These are phyloP conservation scores for Blastocystis sp. DNA, from an alignment of 352 stramenopile genomes.

Conservation along the genomic window DNA sequence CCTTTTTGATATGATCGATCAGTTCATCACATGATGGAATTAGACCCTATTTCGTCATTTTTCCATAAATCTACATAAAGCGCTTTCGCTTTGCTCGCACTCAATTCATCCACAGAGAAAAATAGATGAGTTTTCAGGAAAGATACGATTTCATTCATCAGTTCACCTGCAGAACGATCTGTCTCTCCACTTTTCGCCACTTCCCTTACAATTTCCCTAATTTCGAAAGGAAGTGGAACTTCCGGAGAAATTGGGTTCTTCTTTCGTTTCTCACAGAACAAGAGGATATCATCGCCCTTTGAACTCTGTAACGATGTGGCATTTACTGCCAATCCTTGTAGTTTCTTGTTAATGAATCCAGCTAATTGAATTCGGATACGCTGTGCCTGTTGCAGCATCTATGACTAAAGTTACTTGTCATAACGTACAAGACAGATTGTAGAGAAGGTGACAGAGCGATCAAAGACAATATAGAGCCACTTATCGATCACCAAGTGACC, in stretches of 20 bases:
- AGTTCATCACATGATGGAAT: slow-evolving; percentile 53
- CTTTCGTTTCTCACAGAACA: background rate
- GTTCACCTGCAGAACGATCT: background rate
- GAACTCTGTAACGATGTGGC: background rate
- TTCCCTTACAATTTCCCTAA: background rate
- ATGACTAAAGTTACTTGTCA: background rate
- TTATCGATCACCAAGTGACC: slow-evolving; percentile 21
- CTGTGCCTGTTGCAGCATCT: background rate
- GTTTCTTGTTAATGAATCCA: background rate
- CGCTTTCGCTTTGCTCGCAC: slow-evolving; percentile 17
- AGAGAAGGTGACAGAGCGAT: background rate
- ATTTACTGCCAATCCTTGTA: background rate
- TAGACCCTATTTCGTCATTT: background rate
- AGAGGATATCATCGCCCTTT: background rate
- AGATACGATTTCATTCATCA: background rate
- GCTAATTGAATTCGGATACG: background rate
- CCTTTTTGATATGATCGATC: background rate
- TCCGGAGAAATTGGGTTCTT: background rate
- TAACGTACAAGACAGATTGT: background rate
- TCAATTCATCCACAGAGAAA: background rate
- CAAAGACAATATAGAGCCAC: slow-evolving; percentile 25
- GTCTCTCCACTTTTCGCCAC: background rate
- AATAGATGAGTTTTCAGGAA: background rate
- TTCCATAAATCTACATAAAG: background rate
- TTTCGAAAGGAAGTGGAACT: background rate